These are phyloP conservation scores for Crithidia thermophila DNA, from an alignment of 208 protist genomes.

Conservation along the genomic window DNA sequence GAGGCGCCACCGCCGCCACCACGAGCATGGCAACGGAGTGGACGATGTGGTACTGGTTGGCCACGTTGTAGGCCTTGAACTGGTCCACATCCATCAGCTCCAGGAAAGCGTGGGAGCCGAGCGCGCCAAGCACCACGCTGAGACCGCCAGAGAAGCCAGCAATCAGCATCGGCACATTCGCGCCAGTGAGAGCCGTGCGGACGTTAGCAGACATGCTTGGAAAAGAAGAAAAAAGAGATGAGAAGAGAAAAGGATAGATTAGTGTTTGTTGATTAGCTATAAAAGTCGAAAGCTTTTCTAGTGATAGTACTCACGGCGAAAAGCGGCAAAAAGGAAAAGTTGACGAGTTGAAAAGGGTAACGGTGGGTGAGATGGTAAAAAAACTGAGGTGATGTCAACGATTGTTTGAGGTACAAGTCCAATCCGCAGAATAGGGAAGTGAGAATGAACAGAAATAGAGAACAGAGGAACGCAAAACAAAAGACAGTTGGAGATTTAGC, in stretches of 20 bases:
- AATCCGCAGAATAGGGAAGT: no score
- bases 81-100: slow-evolving; percentile 47
- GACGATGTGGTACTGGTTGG: slow-evolving; percentile 74
- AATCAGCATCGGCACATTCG: slow-evolving; percentile 33
- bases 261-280: no score
- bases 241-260: not conserved
- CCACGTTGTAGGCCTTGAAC: slow-evolving; percentile 48
- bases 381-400: no score
- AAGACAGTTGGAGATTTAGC: no score
- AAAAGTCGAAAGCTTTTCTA: not conserved
- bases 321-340: no score
- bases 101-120: slow-evolving; percentile 60
- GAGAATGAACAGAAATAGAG: no score
- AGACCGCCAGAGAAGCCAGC: slow-evolving; percentile 46
- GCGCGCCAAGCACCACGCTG: slow-evolving; percentile 42
- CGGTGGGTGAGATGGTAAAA: no score
- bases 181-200: slow-evolving; percentile 29
- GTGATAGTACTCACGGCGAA: no score
- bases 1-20: slow-evolving; percentile 37
- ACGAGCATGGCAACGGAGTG: slow-evolving; percentile 67
- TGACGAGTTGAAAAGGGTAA: no score
- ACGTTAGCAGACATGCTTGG: slow-evolving; percentile 21
- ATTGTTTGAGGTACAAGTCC: no score
- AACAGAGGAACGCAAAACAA: no score
- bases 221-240: slow-evolving; percentile 11